Conservation (phyloP, 192 early-diverging fungal species). For the Dimargaris cristalligena region DNA sequence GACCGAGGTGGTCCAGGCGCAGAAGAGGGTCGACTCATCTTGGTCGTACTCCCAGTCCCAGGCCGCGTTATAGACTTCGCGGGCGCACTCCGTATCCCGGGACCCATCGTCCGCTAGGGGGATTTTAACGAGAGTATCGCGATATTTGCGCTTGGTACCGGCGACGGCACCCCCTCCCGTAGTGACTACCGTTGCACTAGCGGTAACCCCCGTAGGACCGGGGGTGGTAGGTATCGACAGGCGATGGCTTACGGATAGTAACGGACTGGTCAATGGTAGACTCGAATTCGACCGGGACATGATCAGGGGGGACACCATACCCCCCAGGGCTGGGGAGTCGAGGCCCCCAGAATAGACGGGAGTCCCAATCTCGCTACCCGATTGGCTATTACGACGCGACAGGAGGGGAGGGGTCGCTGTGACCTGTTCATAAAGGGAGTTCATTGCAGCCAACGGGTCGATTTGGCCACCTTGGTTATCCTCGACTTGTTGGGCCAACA, state of each 20-base stretch:
- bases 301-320: neutral
- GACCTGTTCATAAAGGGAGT: neutral
- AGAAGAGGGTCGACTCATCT: slow-evolving; percentile 15
- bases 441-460: neutral
- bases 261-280: neutral
- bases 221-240: neutral
- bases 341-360: neutral
- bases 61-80: slow-evolving; percentile 4
- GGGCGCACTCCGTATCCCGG: slow-evolving; percentile 14
- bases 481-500: slow-evolving; percentile 5
- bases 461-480: neutral
- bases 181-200: neutral
- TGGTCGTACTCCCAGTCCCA: slow-evolving; percentile 18
- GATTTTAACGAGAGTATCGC: neutral
- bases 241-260: neutral
- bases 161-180: neutral
- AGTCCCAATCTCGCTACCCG: neutral
- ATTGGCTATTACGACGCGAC: slow-evolving; percentile 1
- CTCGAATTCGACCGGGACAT: slow-evolving; percentile 7
- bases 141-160: neutral
- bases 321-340: neutral
- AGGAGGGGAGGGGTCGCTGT: neutral
- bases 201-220: neutral
- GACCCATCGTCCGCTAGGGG: slow-evolving; percentile 6
- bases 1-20: slow-evolving; percentile 12